Conservation (phyloP, 2,329 filamentous ascomycete genomes). For the Aciculosporium take region DNA sequence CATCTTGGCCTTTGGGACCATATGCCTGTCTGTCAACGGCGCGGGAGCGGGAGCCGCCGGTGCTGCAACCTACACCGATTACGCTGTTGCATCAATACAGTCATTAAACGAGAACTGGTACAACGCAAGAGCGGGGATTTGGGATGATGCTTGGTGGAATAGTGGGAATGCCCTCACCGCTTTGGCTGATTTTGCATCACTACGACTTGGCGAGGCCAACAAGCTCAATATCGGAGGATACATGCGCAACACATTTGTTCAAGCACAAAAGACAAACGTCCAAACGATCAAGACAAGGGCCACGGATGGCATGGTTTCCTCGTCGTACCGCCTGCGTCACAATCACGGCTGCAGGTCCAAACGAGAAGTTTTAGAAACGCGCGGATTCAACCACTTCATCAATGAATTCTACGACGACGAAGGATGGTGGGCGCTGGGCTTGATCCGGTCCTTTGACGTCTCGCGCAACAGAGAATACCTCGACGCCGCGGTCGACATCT, state of each 20-base stretch:
- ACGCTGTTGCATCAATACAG: slow-evolving; percentile 20
- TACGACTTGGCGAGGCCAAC: slow-evolving; percentile 21
- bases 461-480: slow-evolving; percentile 39
- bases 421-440: slow-evolving; percentile 49
- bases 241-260: slow-evolving; percentile 30
- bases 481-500: slow-evolving; percentile 36
- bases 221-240: slow-evolving; percentile 24
- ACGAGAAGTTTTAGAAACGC: slow-evolving; percentile 19
- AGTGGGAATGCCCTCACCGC: slow-evolving; percentile 51
- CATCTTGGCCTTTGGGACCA: slow-evolving; percentile 5
- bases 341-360: slow-evolving; percentile 17
- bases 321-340: slow-evolving; percentile 21
- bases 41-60: slow-evolving; percentile 6
- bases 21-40: neutral
- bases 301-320: slow-evolving; percentile 21
- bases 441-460: slow-evolving; percentile 42
- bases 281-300: slow-evolving; percentile 24
- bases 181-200: slow-evolving; percentile 38
- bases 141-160: slow-evolving; percentile 60
- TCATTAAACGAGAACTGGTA: slow-evolving; percentile 46
- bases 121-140: slow-evolving; percentile 43
- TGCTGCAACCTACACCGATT: slow-evolving; percentile 17
- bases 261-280: slow-evolving; percentile 28
- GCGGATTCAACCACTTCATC: slow-evolving; percentile 26
- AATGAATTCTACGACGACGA: slow-evolving; percentile 46